Base-by-base conservation (phyloP, 768 basidiomycete genomes). In the Cantharellus cinnabarinus region DNA sequence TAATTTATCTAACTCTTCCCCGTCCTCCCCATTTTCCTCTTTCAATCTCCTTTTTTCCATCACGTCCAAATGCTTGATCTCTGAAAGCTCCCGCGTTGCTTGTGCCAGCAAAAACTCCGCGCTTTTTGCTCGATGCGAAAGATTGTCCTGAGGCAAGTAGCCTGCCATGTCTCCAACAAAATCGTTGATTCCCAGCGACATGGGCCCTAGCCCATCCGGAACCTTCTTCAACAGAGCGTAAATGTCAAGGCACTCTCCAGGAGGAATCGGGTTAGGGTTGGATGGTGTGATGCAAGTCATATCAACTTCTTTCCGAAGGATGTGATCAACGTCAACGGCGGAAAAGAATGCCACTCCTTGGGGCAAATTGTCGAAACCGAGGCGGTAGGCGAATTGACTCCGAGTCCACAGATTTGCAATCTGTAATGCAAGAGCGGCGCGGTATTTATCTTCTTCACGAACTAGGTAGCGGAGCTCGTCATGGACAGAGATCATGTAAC, bases 331-430 rank as follows among this genome's bases (percentile, higher is more conserved):
- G 67, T 98, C 95, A 53, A 99, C 90, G 0, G 89, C 88, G 1
- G 90, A 95, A 74, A 99, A 97, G 74, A 95, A 99, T 0, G 91
- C 89, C 3, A 95, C 86, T 42, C 93, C 82, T 66, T 94, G 89
- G 0, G 95, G 95, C 2, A 98, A 74, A 67, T 98, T 88, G 66
- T 90, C 88, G 83, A 99, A 88, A 3, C 91, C 90, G n/a, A 98
- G 74, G 65, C 79, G 84, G 69, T 79, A 91, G 1, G 91, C 86
- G 68, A 99, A 97, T 65, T 93, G 67, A 56, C 82, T 79, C 14
- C 95, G 77, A 3, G 93, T 97, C 94, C 95, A 98, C 0, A 95
- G 69, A 68, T 99, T 97, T 38, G 90, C 88, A 51, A 99, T 81
- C 69, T 99, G 95, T 56, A 99, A 69, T 0, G 94, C 95, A 5